Base-by-base conservation (phyloP, 2,329 filamentous ascomycete genomes). In the Claviceps sp. region DNA sequence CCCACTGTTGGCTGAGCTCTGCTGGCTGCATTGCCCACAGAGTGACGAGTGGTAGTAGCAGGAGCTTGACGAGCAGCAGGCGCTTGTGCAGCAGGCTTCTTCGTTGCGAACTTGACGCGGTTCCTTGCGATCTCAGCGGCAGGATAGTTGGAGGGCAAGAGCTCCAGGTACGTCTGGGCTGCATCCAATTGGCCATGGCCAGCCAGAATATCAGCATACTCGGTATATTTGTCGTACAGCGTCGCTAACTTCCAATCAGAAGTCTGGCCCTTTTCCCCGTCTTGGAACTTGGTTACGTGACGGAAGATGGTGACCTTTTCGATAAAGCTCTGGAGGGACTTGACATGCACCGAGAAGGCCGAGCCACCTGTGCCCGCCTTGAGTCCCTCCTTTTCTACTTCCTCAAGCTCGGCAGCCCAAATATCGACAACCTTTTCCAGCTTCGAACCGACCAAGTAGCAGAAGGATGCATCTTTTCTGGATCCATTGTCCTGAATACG, bases 261-360 rank as follows among this genome's bases (percentile, higher is more conserved):
- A 9, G 79, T 75, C 59, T 87, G 79, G 47, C 72, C 70, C 57
- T 80, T 79, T 63, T 96, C 89, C 8, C 71, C 69, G 64, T 98
- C 93, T 60, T 86, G 73, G 72, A 96, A 98, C 63, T 91, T 89
- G 56, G 89, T 90, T 44, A 96, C 90, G 59, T 93, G 81, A 51
- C 93, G 85, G 82, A 98, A 98, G 51, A 98, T 81, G 0, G 90
- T 95, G 47, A 98, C 93, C 75, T 98, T 98, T 71, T 98, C 93
- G 56, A 98, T 95, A 63, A 98, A 91, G 58, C 86, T 84, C 67
- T 97, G 93, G 44, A 98, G 73, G 47, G 86, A 85, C 55, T 83
- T 82, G 52, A 91, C 89, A 62, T 97, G 93, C 48, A 97, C 82
- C 0, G 91, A 95, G 70, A 96, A 98, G 53, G 82, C 85, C 22